A percentile compares a stretch with the other conserved stretches of the same genome.
These are phyloP conservation scores for Chenopodium quinoa DNA, from an alignment of 148 eudicot species.

Conservation along the genomic window DNA sequence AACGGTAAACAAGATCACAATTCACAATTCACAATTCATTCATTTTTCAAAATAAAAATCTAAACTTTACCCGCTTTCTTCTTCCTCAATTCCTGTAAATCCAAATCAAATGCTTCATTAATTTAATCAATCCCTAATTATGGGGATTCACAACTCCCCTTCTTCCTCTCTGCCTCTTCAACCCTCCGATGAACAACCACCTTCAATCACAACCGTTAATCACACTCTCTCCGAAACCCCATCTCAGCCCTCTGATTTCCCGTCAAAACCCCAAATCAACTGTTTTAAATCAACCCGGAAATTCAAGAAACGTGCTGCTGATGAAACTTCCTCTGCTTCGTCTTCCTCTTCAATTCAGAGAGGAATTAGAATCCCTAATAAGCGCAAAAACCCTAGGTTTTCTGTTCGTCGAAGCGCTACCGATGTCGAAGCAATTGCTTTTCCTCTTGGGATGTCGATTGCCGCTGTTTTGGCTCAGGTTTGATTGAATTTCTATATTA, in stretches of 20 bases:
- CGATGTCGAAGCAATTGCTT: slow-evolving; percentile 69
- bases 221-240: not conserved
- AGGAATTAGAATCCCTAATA: slow-evolving; percentile 34
- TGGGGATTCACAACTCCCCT: slow-evolving; percentile 6
- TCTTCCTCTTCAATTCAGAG: slow-evolving; percentile 32
- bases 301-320: slow-evolving; percentile 15
- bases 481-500: not conserved
- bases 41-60: not conserved
- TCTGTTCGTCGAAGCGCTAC: slow-evolving; percentile 25
- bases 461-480: slow-evolving; percentile 90
- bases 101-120: not conserved
- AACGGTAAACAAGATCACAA: too few species aligned
- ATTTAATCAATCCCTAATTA: not conserved
- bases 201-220: slow-evolving; percentile 7
- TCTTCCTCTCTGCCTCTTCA: not conserved
- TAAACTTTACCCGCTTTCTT: slow-evolving; percentile 4
- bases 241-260: not conserved
- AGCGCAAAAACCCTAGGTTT: slow-evolving; percentile 43
- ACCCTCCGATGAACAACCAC: not conserved
- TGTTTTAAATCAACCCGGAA: slow-evolving; percentile 18
- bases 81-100: not conserved
- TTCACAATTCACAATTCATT: too few species aligned
- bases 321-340: slow-evolving; percentile 28
- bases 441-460: slow-evolving; percentile 88
- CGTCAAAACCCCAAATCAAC: slow-evolving; percentile 23